Percentiles rank a stretch among this genome's conserved stretches.
These are phyloP conservation scores for Cyberlindnera euphorbiae DNA, from an alignment of 805 yeast species.

Conservation along the genomic window DNA sequence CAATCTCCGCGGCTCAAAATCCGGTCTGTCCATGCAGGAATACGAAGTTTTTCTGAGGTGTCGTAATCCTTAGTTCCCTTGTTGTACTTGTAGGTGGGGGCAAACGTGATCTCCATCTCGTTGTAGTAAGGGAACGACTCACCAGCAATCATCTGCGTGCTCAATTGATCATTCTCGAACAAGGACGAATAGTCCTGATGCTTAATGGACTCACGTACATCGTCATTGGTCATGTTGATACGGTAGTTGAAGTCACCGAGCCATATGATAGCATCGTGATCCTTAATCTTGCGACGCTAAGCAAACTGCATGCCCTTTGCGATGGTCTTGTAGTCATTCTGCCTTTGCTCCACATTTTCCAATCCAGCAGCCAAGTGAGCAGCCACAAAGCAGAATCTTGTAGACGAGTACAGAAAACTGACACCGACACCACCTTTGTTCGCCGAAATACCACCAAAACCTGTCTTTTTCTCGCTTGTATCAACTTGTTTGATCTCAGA, in stretches of 20 bases:
- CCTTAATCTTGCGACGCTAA: constrained; percentile 68
- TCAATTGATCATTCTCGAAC: constrained; percentile 73
- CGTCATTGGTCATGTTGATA: constrained; percentile 64
- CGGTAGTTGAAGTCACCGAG: constrained; percentile 93
- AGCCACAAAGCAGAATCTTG: constrained; percentile 79
- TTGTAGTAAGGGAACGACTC: constrained; percentile 77
- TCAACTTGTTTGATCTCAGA: constrained; percentile 71
- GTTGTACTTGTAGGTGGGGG: constrained; percentile 94
- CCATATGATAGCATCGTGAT: constrained; percentile 84
- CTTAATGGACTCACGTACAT: constrained; percentile 55
- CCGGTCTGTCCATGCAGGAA: constrained; percentile 98
- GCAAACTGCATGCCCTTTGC: constrained; percentile 73
- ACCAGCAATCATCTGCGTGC: constrained; percentile 67
- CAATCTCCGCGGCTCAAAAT: constrained; percentile 62
- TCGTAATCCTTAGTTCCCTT: constrained; percentile 81
- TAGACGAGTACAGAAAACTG: constrained; percentile 74
- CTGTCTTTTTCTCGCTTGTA: constrained; percentile 94
- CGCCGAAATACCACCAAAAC: constrained; percentile 95
- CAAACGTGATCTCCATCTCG: constrained; percentile 74
- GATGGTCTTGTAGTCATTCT: constrained; percentile 75
- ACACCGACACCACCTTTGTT: constrained; percentile 97
- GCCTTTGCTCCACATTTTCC: constrained; percentile 75
- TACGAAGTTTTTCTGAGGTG: constrained; percentile 84
- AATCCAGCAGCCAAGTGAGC: constrained; percentile 95
- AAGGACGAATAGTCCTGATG: constrained; percentile 45